Evolutionary conservation across 192 early-diverging fungal species (phyloP), one percentile per base, ranked within the genome.

Genomic region (Coemansia sp.): DNA sequence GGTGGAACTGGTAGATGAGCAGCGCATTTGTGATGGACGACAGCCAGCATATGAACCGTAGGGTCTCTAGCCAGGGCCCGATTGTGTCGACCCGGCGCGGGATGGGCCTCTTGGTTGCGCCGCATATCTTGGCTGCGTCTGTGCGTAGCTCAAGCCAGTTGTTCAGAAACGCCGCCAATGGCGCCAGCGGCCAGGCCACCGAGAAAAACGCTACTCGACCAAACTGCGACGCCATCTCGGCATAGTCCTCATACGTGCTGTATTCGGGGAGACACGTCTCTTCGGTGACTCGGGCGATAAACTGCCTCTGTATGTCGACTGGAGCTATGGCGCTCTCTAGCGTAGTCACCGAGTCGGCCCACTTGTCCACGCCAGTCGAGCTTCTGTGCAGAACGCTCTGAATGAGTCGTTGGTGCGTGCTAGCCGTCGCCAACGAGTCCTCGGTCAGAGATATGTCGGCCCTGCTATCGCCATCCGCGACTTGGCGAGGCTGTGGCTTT

Each of bases 151-250:
- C 95, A 35, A 96, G 64, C 87, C 90, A 94, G 80, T 98, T 97
- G 78, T 97, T 97, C 32, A 97, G 38, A 38, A 95, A 79, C 35
- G 90, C 91, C 17, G 87, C 88, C 41, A 97, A 65, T 6, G 94
- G 88, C 2, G 94, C 90, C 63, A 95, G 84, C 3, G 95, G 92
- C 94, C 93, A 97, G 8, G 90, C 87, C 0, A 89, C 79, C 24
- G 91, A 92, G 74, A 98, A 98, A 62, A 96, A 80, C 19, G 88
- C 84, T 11, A 98, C 87, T 65, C 93, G 90, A 19, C 92, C 94
- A 87, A 94, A 98, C 86, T 97, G 95, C 64, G 91, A 88, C 60
- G 91, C 88, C 92, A 98, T 94, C 74, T 98, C 96, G 36, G 89
- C 88, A 71, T 96, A 96, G 72, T 98, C 96, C 56, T 87, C 87